Evolutionary conservation across 179 eudicot species (phyloP).

Genomic region (Carnegiea gigantea): DNA sequence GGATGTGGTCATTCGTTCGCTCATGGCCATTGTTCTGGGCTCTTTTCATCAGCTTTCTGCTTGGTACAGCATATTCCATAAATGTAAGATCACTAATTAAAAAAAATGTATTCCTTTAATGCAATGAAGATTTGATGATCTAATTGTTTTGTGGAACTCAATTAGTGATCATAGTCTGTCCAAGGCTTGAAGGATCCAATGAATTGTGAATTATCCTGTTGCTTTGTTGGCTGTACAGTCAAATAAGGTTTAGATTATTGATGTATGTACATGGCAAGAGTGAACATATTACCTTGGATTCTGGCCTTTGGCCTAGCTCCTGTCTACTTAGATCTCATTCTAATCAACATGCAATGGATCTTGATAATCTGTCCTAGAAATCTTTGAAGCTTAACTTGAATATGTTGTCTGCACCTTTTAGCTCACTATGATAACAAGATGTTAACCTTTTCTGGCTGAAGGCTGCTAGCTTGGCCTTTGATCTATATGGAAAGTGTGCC

Average conservation of each 20-base stretch:
- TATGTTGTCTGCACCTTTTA: not conserved
- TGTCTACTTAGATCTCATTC: too few relatives aligned
- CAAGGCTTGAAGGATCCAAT: too few relatives aligned
- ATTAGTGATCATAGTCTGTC: not conserved
- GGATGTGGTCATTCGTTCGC: conserved; percentile 72
- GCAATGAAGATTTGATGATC: conserved; percentile 44
- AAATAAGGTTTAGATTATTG: too few relatives aligned
- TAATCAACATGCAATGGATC: too few relatives aligned
- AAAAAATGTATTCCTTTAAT: conserved; percentile 31
- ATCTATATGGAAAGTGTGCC: too few relatives aligned
- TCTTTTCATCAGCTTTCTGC: conserved; percentile 79
- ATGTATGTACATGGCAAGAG: too few relatives aligned
- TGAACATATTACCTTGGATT: too few relatives aligned
- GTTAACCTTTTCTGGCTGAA: not conserved
- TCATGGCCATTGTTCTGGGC: conserved; percentile 98
- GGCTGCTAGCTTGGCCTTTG: too few relatives aligned
- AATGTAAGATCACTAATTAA: conserved; percentile 52
- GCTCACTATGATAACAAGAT: not conserved
- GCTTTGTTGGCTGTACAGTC: too few relatives aligned
- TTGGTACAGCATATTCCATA: conserved; percentile 95
- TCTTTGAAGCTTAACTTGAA: not conserved
- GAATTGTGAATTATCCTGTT: too few relatives aligned
- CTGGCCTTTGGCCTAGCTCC: too few relatives aligned
- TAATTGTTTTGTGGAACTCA: not conserved
- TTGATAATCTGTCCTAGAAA: conserved; percentile 4